These are phyloP conservation scores for Aaosphaeria pasadenensis DNA, from an alignment of 2,329 filamentous ascomycete genomes.

Conservation along the genomic window DNA sequence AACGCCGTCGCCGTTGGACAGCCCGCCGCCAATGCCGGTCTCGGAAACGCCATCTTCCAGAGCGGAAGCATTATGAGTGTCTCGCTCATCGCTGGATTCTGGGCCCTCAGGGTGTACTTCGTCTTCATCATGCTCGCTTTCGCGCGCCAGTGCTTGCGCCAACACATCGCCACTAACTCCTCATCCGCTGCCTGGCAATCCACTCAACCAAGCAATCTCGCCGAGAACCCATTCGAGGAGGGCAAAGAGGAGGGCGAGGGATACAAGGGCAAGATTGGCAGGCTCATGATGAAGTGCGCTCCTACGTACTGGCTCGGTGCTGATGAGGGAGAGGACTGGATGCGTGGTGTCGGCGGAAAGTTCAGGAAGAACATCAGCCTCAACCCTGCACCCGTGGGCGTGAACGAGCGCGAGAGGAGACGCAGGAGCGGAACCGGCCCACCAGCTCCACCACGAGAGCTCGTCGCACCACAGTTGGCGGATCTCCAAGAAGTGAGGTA, in stretches of 20 bases:
- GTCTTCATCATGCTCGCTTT: constrained; percentile 80
- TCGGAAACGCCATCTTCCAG: constrained; percentile 65
- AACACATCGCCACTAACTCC: constrained; percentile 55
- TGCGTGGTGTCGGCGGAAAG: constrained; percentile 59
- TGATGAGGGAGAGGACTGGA: constrained; percentile 64
- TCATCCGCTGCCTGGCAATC: constrained; percentile 44
- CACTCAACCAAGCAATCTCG: constrained; percentile 45
- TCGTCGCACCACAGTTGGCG: constrained; percentile 9
- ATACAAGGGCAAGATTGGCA: constrained; percentile 75
- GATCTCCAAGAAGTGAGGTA: constrained; percentile 15
- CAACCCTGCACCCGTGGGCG: constrained; percentile 34
- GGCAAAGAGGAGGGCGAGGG: constrained; percentile 73
- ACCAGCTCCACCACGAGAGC: constrained; percentile 34
- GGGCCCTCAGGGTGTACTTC: constrained; percentile 77
- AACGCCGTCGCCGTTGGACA: constrained; percentile 50
- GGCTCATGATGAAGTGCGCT: constrained; percentile 71
- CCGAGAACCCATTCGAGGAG: constrained; percentile 67
- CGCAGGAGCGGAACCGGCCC: constrained; percentile 61
- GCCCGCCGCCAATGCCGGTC: constrained; percentile 38
- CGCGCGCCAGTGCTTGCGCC: constrained; percentile 72
- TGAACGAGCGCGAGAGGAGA: constrained; percentile 58
- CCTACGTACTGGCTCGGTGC: constrained; percentile 79
- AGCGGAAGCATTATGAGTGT: constrained; percentile 73
- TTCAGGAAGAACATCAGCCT: constrained; percentile 50
- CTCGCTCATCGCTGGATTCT: constrained; percentile 69